Conservation (phyloP, 495 filamentous ascomycete species). For the Apiosordaria backusii region DNA sequence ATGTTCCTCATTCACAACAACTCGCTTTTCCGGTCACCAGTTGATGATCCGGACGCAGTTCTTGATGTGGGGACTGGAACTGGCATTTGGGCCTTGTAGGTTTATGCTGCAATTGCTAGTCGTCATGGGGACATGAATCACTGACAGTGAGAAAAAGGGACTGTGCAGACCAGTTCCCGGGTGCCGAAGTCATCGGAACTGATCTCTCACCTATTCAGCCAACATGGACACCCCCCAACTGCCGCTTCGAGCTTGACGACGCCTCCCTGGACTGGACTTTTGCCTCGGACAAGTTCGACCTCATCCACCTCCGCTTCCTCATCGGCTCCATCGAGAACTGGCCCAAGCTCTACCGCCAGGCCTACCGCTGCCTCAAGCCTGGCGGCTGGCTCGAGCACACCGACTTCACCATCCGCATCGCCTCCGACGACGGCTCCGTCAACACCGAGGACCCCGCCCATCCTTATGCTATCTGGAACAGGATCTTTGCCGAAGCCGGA, state of each 20-base stretch:
- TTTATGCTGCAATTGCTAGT: not conserved
- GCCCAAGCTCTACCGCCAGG: slow-evolving; percentile 41
- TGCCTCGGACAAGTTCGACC: slow-evolving; percentile 53
- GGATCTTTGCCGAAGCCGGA: not conserved
- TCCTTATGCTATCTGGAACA: not conserved
- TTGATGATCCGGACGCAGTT: slow-evolving; percentile 24
- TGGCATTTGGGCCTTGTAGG: slow-evolving; percentile 23
- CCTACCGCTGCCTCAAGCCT: slow-evolving; percentile 24
- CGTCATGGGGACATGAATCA: not conserved
- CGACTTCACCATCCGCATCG: not conserved
- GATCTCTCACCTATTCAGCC: slow-evolving; percentile 60
- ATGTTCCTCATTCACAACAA: not conserved
- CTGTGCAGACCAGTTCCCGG: slow-evolving; percentile 50
- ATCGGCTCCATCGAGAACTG: slow-evolving; percentile 57
- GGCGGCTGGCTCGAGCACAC: slow-evolving; percentile 24
- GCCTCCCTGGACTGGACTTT: slow-evolving; percentile 53
- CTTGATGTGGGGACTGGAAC: slow-evolving; percentile 67
- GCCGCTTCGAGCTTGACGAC: slow-evolving; percentile 52
- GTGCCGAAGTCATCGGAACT: slow-evolving; percentile 56
- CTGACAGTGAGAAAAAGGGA: slow-evolving; percentile 2
- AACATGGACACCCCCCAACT: not conserved
- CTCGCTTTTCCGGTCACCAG: not conserved
- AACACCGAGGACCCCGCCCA: not conserved
- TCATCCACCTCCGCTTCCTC: slow-evolving; percentile 58
- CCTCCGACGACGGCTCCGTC: not conserved